A percentile compares a stretch with the other conserved stretches of the same genome.
Conservation (phyloP, 768 basidiomycete species). For the Phaffia tasmanica region DNA sequence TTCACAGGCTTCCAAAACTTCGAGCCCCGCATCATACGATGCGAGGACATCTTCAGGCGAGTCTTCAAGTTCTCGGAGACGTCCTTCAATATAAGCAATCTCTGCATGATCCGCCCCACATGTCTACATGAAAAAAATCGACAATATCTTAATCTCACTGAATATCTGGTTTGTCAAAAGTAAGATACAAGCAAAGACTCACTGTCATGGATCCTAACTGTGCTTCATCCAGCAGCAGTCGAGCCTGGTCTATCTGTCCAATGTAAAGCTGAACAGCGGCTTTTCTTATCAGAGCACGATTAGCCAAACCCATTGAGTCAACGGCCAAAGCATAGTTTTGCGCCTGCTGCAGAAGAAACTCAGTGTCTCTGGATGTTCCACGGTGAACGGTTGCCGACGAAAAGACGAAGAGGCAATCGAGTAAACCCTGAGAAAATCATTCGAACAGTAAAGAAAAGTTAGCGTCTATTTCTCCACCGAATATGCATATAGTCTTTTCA, state of each 20-base stretch:
- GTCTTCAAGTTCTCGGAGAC: background rate
- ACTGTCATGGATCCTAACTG: background rate
- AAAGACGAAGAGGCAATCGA: slow-evolving; percentile 56
- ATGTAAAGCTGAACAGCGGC: slow-evolving; percentile 62
- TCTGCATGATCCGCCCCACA: background rate
- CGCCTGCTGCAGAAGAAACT: slow-evolving; percentile 71
- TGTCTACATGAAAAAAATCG: slow-evolving; percentile 1
- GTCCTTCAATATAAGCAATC: background rate
- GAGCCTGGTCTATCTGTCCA: slow-evolving; percentile 38
- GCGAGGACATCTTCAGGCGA: background rate
- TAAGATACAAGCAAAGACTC: background rate
- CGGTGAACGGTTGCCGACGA: slow-evolving; percentile 54
- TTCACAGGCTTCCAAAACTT: background rate
- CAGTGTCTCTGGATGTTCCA: slow-evolving; percentile 73
- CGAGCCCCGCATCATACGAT: background rate
- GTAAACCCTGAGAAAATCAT: slow-evolving; percentile 43
- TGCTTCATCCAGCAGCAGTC: background rate
- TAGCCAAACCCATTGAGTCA: slow-evolving; percentile 53
- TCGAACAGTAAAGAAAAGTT: background rate
- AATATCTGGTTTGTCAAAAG: too few relatives aligned
- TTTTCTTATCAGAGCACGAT: slow-evolving; percentile 55
- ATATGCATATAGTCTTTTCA: background rate
- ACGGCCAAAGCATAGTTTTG: slow-evolving; percentile 59
- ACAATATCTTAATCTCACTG: too few relatives aligned
- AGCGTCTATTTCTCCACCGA: too few relatives aligned